Evolutionary conservation across 768 basidiomycete species (phyloP), one percentile per base, ranked within the genome.

Genomic region (Lactarius hengduanensis): DNA sequence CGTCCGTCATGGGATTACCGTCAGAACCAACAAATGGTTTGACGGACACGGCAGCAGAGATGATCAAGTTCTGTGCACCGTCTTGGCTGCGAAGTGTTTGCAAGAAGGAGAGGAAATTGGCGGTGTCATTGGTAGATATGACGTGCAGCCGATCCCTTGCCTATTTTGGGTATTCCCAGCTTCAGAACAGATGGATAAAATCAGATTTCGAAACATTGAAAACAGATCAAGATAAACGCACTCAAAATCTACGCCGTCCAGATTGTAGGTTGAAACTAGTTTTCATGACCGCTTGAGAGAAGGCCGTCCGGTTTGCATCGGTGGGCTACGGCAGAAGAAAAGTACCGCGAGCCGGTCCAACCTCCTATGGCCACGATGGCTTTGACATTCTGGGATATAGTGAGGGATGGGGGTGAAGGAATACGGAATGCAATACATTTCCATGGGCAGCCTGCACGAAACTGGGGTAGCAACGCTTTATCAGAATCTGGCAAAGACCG

Each of bases 401-500:
- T 30, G 58, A 59, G 40, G 28, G 22, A 59, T 28, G 36, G 43
- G 22, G 8, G 40, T 8, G 36, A 11, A 28, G 13, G 38, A 16
- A 41, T 6, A 11, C 8, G 18, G 0, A 61, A 20, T 9, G n/a
- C 59, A 68, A 28, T 20, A 72, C 73, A 45, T 75, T 36, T 2
- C 45, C 5, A 47, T 72, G 72, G 22, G 72, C 73, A 0, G 53
- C 43, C 26, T 59, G 15, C 22, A 74, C 73, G 36, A 74, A 74
- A 74, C 53, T 72, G 56, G 16, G 69, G 71, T 26, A 74, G 59
- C 18, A 74, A 50, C 47, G 67, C 47, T 8, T 66, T 61, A 61
- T 78, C 75, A 2, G 74, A 72, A 15, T 61, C 70, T 7, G 61
- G 57, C n/a, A n/a, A 26, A 79, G 65, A 20, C 69, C 71, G 26